Percentiles rank a stretch among this genome's conserved stretches.
phyloP scores from a whole-genome alignment of 148 eudicot species.

The Rhododendron molle region DNA sequence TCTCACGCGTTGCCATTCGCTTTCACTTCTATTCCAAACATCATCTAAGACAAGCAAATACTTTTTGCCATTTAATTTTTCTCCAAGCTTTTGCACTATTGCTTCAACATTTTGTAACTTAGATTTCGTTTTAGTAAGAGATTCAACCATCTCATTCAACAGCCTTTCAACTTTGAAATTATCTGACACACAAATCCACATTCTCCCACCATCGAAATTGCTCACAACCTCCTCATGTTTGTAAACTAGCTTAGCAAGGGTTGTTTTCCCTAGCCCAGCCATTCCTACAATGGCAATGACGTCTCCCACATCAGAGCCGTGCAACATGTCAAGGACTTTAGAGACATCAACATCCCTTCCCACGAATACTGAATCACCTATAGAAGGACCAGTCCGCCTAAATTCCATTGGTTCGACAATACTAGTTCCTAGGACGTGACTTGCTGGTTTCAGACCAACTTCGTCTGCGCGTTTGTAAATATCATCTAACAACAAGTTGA shows the following conservation, averaged over 20 bases:
- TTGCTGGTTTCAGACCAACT: neutral
- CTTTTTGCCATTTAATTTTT: neutral
- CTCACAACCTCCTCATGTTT: neutral
- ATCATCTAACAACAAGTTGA: neutral
- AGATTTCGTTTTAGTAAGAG: neutral
- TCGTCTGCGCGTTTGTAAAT: neutral
- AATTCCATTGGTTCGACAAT: neutral
- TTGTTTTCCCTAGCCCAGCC: neutral
- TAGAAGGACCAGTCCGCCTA: neutral
- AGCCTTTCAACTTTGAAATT: neutral
- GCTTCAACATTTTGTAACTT: neutral
- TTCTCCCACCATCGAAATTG: neutral
- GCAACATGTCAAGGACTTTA: neutral
- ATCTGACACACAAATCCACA: slow-evolving; percentile 8
- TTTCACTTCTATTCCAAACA: slow-evolving; percentile 5
- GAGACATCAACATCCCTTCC: slow-evolving; percentile 8
- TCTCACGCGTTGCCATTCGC: neutral
- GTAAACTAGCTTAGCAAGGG: slow-evolving; percentile 2
- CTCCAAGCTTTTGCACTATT: neutral
- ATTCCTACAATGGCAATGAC: no score
- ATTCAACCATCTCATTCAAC: slow-evolving; percentile 4
- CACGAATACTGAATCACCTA: neutral
- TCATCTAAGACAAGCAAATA: slow-evolving; percentile 18
- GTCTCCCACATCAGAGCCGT: no score
- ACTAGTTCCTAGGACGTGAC: no score